Base-by-base conservation (phyloP, 352 stramenopile genomes). In the Paralagenidium karlingii region DNA sequence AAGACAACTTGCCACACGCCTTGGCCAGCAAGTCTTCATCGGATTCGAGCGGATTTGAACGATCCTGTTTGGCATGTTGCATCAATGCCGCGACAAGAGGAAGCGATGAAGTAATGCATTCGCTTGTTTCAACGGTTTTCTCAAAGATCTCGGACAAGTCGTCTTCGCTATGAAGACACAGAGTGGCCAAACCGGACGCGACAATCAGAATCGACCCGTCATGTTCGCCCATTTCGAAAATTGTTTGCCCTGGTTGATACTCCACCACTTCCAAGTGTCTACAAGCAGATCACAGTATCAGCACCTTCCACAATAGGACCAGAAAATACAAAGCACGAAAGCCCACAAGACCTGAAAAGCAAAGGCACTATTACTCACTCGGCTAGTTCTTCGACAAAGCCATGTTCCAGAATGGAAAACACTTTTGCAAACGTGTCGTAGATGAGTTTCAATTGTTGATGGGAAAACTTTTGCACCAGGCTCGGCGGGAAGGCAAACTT, bases 171-270 rank as follows among this genome's bases (percentile, higher is more conserved):
- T 87, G 66, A 16, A 87, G 82, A 12, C 54, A 62, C 9, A 92
- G 36, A 0, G 55, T 60, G 7, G 60, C 78, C 25, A 68, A 49
- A 2, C 78, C 78, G 7, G 63, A 55, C 0, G 76, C 62, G 7
- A 92, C 57, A 18, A 92, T 44, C n/a, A 89, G 34, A 24, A 92
- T 77, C 1, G 78, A 89, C 0, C 78, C 78, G 41, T 89, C 73
- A 24, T 86, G 55, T 28, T 63, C 43, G 8, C 69, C 65, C 20
- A 51, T 47, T 0, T 53, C 52, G 24, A 86, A 89, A 39, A 92
- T 81, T 27, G 48, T 27, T 2, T 83, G 58, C 3, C 58, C 71
- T 38, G 68, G 57, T 1, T 49, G 11, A 18, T 77, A 68, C 15
- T 40, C 55, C 7, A 76, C 22, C 15, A 87, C 80, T 9, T 62